Percentiles rank a stretch among this genome's conserved stretches.
Evolutionary conservation across 768 basidiomycete genomes (phyloP).

Genomic region (Agaricus sinodeliciosus): DNA sequence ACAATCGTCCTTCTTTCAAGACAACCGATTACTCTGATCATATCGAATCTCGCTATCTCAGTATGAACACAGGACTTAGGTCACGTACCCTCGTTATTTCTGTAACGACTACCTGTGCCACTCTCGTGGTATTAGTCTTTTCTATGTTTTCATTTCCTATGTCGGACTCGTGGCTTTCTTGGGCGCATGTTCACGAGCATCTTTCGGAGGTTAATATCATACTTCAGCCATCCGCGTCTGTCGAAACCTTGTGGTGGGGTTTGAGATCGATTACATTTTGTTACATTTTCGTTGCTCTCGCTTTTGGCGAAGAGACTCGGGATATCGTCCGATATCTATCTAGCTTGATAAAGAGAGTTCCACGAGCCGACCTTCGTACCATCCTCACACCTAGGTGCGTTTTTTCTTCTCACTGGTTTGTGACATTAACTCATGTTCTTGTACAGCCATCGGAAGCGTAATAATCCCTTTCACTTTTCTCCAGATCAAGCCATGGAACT

Average conservation of each 20-base stretch:
- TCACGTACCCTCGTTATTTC: slow-evolving; percentile 49
- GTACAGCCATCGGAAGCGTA: background rate
- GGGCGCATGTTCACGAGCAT: slow-evolving; percentile 38
- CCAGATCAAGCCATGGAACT: slow-evolving; percentile 24
- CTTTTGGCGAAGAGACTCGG: slow-evolving; percentile 31
- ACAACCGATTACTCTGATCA: slow-evolving; percentile 23
- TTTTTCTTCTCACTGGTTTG: background rate
- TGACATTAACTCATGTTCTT: background rate
- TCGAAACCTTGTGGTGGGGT: slow-evolving; percentile 33
- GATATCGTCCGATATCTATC: slow-evolving; percentile 30
- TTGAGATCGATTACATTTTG: slow-evolving; percentile 31
- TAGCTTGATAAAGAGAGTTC: background rate
- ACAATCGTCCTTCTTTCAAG: slow-evolving; percentile 22
- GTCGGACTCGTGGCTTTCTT: slow-evolving; percentile 36
- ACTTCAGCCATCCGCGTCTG: slow-evolving; percentile 15
- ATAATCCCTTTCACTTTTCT: slow-evolving; percentile 12
- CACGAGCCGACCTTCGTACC: background rate
- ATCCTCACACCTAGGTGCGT: slow-evolving; percentile 3
- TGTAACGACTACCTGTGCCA: slow-evolving; percentile 33
- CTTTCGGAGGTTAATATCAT: slow-evolving; percentile 31
- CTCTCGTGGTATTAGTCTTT: slow-evolving; percentile 33
- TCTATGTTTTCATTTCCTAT: slow-evolving; percentile 27
- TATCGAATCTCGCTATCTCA: slow-evolving; percentile 30
- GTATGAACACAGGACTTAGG: slow-evolving; percentile 42
- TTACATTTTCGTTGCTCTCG: slow-evolving; percentile 29